Base-by-base conservation (phyloP, 768 basidiomycete species). In the Tulasnella sp. region DNA sequence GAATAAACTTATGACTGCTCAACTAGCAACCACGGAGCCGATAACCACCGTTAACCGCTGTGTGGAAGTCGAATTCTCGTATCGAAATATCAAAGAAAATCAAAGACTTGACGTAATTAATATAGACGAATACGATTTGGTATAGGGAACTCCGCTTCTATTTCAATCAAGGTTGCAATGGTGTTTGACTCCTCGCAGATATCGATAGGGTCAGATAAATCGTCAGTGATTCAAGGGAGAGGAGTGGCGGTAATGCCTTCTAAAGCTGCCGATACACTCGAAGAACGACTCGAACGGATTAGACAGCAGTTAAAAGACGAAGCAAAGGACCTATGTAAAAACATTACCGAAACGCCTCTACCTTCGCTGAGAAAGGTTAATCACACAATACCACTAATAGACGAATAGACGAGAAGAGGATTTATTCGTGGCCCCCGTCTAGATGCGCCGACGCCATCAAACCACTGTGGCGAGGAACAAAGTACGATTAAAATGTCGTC, bases 21-120 rank as follows among this genome's bases (percentile, higher is more conserved):
- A 83, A 17, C 75, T 86, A 0, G 84, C 83, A 0, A 80, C 82
- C 0, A 79, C 82, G 42, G 84, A 83, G 0, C 84, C 83, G 0
- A 66, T 79, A 0, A 78, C 82, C 0, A 80, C 80, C 67, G 76
- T 85, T 0, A 83, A 81, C 66, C 77, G 36, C 26, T 62, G 76
- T 0, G 75, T 79, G 0, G 69, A 39, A 5, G 81, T 75, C 0
- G 9, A 75, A 2, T 39, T 84, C 2, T 41, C 75, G 11, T 85
- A 84, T 74, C 80, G 83, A 72, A 29, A 62, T 0, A 80, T 85
- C 1, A 75, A 78, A 9, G 77, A 79, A 14, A 64, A 72, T 0
- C 39, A 77, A 0, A 74, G 76, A 2, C 83, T 84, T 67, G 78
- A 84, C 74, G 74, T 83, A 0, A 77, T 79, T 0, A 84, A 84